A percentile compares a stretch with the other conserved stretches of the same genome.
Conservation (phyloP, 129 eudicot genomes). For the Gnaphalium uliginosum region DNA sequence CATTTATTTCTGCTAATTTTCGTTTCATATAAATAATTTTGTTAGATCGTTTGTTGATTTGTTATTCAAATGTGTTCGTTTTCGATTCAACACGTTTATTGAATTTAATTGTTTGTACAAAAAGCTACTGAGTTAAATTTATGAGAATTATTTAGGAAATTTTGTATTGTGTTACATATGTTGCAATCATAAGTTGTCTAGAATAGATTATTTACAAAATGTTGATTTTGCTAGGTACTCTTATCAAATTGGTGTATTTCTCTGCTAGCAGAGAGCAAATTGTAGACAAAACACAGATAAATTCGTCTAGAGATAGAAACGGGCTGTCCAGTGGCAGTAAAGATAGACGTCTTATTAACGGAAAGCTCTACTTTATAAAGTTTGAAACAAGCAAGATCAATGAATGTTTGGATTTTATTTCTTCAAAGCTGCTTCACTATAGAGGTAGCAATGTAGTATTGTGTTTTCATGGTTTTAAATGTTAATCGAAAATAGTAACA, state of each 20-base stretch:
- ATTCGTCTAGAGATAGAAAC: conserved; percentile 28
- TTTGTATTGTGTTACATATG: background rate
- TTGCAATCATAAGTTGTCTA: conserved; percentile 7
- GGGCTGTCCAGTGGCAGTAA: conserved; percentile 29
- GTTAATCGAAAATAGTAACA: background rate
- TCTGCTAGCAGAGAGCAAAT: conserved; percentile 43
- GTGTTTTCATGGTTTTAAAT: background rate
- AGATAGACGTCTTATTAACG: conserved; percentile 39
- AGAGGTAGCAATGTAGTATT: conserved; percentile 47
- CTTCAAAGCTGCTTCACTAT: conserved; percentile 57
- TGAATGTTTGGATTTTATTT: conserved; percentile 76
- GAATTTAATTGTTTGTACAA: background rate
- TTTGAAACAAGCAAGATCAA: conserved; percentile 81
- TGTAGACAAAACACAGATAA: conserved; percentile 26
- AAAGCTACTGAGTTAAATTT: background rate
- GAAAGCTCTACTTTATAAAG: conserved; percentile 69
- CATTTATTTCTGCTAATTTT: background rate
- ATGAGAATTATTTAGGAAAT: background rate
- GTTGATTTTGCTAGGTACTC: conserved; percentile 53
- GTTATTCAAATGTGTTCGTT: background rate
- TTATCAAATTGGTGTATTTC: conserved; percentile 84
- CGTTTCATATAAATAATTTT: background rate
- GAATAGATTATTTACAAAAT: background rate
- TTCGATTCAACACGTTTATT: conserved; percentile 1
- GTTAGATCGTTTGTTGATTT: conserved; percentile 24